phyloP scores from a whole-genome alignment of 2,329 filamentous ascomycete genomes.

The Aspergillus costaricaensis region DNA sequence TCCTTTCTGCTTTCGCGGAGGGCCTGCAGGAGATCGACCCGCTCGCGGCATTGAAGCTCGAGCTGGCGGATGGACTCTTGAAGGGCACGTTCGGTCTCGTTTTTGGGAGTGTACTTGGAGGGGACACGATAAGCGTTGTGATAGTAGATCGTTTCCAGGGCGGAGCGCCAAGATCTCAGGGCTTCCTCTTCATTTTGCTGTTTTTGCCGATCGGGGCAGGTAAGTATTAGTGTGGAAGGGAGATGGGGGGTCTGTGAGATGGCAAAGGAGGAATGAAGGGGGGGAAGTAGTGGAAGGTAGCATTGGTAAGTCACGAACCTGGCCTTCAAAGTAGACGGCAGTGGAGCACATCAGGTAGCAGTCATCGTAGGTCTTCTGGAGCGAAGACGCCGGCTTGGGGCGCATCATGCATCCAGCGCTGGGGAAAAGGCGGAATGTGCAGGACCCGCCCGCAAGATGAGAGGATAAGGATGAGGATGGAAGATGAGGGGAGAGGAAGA shows the following conservation, averaged over 20 bases:
- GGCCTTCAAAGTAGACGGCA: constrained; percentile 91
- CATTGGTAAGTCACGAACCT: constrained; percentile 58
- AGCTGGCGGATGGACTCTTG: constrained; percentile 78
- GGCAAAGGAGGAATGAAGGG: neutral
- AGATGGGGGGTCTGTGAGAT: neutral
- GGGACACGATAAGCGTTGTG: constrained; percentile 76
- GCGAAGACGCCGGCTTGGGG: constrained; percentile 65
- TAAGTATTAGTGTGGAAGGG: neutral
- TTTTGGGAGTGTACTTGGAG: constrained; percentile 67
- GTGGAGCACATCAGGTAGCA: constrained; percentile 93
- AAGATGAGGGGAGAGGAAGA: neutral
- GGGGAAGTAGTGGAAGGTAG: neutral
- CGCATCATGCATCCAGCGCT: constrained; percentile 48
- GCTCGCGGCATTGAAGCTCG: constrained; percentile 89
- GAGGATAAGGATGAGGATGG: neutral
- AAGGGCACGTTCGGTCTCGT: constrained; percentile 80
- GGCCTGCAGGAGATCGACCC: constrained; percentile 83
- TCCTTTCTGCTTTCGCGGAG: constrained; percentile 67
- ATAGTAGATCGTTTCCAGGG: constrained; percentile 84
- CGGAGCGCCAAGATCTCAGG: constrained; percentile 83
- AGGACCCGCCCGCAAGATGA: constrained; percentile 27
- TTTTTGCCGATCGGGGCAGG: constrained; percentile 4
- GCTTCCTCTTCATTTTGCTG: constrained; percentile 91
- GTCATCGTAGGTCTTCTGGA: constrained; percentile 98
- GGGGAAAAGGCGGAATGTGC: constrained; percentile 17